Conservation (phyloP, 2,329 filamentous ascomycete genomes). For the Aspergillus persii region DNA sequence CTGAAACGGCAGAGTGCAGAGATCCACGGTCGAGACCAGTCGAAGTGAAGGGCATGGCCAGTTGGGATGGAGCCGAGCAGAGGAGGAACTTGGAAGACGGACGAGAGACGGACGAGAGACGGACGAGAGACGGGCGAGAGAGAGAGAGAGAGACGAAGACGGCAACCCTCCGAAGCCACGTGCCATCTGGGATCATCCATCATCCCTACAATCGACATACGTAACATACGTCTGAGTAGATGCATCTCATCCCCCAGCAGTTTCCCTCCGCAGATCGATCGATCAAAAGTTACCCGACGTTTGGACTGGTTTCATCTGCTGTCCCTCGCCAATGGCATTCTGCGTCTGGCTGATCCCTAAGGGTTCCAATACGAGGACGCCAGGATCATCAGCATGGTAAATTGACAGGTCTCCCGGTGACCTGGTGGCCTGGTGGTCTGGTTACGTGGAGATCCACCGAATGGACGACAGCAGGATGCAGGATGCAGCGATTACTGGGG, state of each 20-base stretch:
- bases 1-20: neutral
- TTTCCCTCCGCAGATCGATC: neutral
- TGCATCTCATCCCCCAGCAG: too few species aligned
- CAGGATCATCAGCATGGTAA: neutral
- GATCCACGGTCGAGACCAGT: neutral
- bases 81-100: too few species aligned
- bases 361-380: neutral
- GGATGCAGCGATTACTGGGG: neutral
- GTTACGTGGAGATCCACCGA: neutral
- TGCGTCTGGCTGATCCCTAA: neutral
- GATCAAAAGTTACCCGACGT: neutral
- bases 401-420: too few species aligned
- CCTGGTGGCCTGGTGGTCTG: too few species aligned
- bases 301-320: neutral
- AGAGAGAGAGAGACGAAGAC: too few species aligned
- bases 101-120: too few species aligned
- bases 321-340: neutral
- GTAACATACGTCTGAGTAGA: too few species aligned
- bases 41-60: too few species aligned
- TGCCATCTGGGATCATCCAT: neutral
- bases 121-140: too few species aligned
- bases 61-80: too few species aligned
- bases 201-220: too few species aligned
- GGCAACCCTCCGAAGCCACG: neutral
- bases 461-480: neutral